Evolutionary conservation across 1,284 basidiomycete genomes (phyloP).

Genomic region (Trametes hirsuta): DNA sequence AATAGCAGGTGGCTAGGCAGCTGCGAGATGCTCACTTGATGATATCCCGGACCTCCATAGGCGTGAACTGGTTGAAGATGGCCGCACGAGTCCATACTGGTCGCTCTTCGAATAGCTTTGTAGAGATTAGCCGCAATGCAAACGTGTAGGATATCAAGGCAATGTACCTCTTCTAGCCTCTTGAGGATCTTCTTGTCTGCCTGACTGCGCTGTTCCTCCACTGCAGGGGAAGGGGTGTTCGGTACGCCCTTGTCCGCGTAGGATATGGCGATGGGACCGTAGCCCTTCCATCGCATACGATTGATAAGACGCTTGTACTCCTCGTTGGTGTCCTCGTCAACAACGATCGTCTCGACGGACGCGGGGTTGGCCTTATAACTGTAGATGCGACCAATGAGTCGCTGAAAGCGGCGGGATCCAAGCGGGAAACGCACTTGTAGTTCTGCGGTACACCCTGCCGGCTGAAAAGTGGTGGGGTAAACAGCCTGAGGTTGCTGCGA

Average conservation of each 20-base stretch:
- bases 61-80: constrained; percentile 82
- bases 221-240: constrained; percentile 58
- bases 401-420: not conserved
- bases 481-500: constrained; percentile 66
- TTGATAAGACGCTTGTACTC: constrained; percentile 82
- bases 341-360: constrained; percentile 64
- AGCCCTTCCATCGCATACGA: constrained; percentile 78
- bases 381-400: not conserved
- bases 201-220: constrained; percentile 57
- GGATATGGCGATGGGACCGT: constrained; percentile 69
- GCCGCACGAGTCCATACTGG: constrained; percentile 90
- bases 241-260: constrained; percentile 73
- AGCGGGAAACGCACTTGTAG: constrained; percentile 62
- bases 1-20: not conserved
- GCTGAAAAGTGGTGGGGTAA: constrained; percentile 86
- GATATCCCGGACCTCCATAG: constrained; percentile 68
- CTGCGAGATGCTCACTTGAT: constrained; percentile 56
- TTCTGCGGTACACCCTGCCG: constrained; percentile 75
- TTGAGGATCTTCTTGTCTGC: constrained; percentile 64
- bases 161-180: constrained; percentile 59
- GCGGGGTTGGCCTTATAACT: constrained; percentile 81
- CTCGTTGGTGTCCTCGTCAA: constrained; percentile 78
- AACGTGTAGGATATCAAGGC: not conserved
- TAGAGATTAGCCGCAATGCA: not conserved
- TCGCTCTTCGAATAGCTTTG: constrained; percentile 69